A percentile compares a stretch with the other conserved stretches of the same genome.
Evolutionary conservation across 768 basidiomycete genomes (phyloP).

Genomic region (Hortiboletus flavorubellus): DNA sequence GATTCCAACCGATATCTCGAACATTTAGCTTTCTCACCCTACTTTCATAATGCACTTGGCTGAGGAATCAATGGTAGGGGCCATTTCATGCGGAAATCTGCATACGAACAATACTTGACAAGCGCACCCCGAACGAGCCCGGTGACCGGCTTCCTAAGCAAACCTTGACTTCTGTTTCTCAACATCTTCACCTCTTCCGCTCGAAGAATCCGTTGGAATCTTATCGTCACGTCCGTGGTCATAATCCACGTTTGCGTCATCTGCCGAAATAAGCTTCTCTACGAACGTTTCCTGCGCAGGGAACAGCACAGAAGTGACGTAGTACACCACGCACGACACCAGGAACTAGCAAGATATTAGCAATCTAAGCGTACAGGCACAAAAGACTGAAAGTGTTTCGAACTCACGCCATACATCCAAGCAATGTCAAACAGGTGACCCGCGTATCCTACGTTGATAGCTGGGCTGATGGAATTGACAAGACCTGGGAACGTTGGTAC

Average conservation of each 20-base stretch:
- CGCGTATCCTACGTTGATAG: conserved; percentile 60
- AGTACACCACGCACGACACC: conserved; percentile 29
- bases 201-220: background rate
- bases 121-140: background rate
- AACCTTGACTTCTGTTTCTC: conserved; percentile 2
- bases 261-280: conserved; percentile 28
- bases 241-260: conserved; percentile 11
- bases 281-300: conserved; percentile 30
- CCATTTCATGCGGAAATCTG: background rate
- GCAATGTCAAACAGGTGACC: conserved; percentile 63
- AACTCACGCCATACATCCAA: conserved; percentile 75
- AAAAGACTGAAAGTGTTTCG: background rate
- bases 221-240: background rate
- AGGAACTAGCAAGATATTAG: conserved; percentile 18
- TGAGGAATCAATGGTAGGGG: no score
- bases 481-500: conserved; percentile 76
- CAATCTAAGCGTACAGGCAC: background rate
- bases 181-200: background rate
- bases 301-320: conserved; percentile 29
- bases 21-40: no score
- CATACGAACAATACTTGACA: background rate
- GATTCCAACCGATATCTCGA: no score
- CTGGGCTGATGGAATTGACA: conserved; percentile 66
- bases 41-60: no score
- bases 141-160: background rate